phyloP scores from a whole-genome alignment of 441 rosid genomes.

The Euphorbia neoarborescens region DNA sequence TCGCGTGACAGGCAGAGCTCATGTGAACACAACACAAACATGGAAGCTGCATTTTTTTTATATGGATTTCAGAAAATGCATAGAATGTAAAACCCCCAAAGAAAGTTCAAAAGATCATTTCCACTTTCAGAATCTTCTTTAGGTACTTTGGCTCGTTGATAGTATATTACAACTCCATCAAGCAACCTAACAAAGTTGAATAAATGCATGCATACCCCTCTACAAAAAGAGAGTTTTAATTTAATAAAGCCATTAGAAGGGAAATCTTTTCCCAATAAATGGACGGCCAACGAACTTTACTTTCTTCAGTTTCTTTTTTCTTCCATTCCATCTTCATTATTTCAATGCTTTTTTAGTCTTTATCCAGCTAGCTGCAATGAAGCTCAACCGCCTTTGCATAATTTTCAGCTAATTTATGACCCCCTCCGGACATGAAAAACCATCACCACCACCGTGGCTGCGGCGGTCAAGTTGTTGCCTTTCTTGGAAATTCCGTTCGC shows the following conservation, averaged over 20 bases:
- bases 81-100: not conserved
- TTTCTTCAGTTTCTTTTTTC: not conserved
- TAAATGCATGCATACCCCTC: not conserved
- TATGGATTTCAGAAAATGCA: not conserved
- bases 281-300: not conserved
- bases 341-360: slow-evolving; percentile 18
- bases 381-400: slow-evolving; percentile 49
- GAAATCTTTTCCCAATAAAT: not conserved
- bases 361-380: slow-evolving; percentile 34
- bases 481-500: slow-evolving; percentile 34
- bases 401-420: slow-evolving; percentile 32
- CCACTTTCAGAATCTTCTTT: slow-evolving; percentile 15
- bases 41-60: not conserved
- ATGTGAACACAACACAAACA: not conserved
- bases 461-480: slow-evolving; percentile 40
- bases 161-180: slow-evolving; percentile 21
- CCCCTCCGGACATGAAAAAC: slow-evolving; percentile 17
- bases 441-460: slow-evolving; percentile 29
- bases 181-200: slow-evolving; percentile 40
- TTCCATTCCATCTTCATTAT: slow-evolving; percentile 1
- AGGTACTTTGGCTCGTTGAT: slow-evolving; percentile 18
- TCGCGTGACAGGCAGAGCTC: no score
- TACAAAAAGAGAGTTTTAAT: not conserved
- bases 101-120: not conserved
- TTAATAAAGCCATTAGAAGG: not conserved